Percentiles rank a stretch among this genome's conserved stretches.
Evolutionary conservation across 1,284 basidiomycete genomes (phyloP).

Genomic region (Apiotrichum akiyoshidainum): DNA sequence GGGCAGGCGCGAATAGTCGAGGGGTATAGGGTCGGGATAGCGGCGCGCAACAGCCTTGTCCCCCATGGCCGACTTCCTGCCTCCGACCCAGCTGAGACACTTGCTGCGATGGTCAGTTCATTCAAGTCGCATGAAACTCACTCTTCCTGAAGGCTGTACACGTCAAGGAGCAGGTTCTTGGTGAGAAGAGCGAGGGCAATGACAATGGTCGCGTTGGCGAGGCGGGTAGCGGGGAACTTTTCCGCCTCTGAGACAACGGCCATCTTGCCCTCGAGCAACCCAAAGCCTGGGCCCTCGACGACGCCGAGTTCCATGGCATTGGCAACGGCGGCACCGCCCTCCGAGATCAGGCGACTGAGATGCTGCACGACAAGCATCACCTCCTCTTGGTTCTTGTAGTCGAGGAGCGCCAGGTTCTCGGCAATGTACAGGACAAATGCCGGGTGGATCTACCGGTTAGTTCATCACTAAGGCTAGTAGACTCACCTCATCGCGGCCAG

Average conservation of each 20-base stretch:
- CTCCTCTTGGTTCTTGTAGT: constrained; percentile 94
- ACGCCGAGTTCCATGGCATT: constrained; percentile 49
- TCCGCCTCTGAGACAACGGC: constrained; percentile 33
- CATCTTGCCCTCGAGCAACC: constrained; percentile 24
- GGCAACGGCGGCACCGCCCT: constrained; percentile 66
- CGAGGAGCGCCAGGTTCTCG: constrained; percentile 85
- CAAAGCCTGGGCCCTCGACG: constrained; percentile 42
- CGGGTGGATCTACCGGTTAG: constrained; percentile 63
- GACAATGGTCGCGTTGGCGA: constrained; percentile 60
- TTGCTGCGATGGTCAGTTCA: constrained; percentile 59
- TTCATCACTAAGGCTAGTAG: constrained; percentile 11
- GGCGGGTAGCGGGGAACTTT: constrained; percentile 24
- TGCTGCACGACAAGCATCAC: constrained; percentile 77
- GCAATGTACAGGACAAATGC: constrained; percentile 85
- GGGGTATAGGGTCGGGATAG: constrained; percentile 15
- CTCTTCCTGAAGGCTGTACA: constrained; percentile 85
- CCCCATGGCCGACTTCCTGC: constrained; percentile 79
- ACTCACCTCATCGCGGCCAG: constrained; percentile 45
- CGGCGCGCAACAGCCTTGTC: constrained; percentile 68
- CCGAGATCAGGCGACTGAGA: constrained; percentile 75
- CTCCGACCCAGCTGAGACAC: constrained; percentile 68
- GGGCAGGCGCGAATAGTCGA: constrained; percentile 33
- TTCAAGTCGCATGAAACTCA: constrained; percentile 49
- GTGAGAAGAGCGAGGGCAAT: constrained; percentile 76
- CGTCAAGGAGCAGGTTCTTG: constrained; percentile 72